These are phyloP conservation scores for Magnolia officinalis DNA, from an alignment of 164 flowering plant species.

Conservation along the genomic window DNA sequence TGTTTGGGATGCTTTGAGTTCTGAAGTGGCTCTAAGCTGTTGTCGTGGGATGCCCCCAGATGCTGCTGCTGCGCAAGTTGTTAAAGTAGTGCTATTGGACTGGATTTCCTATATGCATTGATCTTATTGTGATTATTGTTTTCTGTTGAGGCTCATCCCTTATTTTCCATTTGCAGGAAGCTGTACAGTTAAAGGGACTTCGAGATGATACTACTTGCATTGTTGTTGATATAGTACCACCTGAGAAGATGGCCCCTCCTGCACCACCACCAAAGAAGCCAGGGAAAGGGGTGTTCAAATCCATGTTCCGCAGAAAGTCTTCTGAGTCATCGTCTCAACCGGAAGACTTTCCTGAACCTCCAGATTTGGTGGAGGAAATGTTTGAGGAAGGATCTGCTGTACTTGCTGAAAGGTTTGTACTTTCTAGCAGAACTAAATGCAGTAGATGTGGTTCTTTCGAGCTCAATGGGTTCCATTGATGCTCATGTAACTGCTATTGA, in stretches of 20 bases:
- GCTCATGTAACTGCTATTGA: neutral
- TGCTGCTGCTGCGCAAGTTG: conserved; percentile 85
- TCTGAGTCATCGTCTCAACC: conserved; percentile 50
- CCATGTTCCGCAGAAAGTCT: conserved; percentile 69
- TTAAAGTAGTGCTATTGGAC: conserved; percentile 47
- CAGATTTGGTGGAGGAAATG: conserved; percentile 82
- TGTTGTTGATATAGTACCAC: conserved; percentile 72
- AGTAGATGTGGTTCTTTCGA: neutral
- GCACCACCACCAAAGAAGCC: conserved; percentile 68
- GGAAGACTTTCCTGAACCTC: conserved; percentile 55
- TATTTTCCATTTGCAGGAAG: conserved; percentile 54
- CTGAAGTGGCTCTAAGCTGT: conserved; percentile 71
- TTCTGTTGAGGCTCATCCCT: conserved; percentile 2
- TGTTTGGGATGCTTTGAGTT: conserved; percentile 93
- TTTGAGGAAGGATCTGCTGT: conserved; percentile 94
- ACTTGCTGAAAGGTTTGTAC: conserved; percentile 85
- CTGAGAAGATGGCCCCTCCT: conserved; percentile 57
- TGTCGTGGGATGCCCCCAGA: conserved; percentile 83
- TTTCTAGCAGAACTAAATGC: neutral
- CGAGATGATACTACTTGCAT: conserved; percentile 98
- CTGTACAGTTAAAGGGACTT: conserved; percentile 71
- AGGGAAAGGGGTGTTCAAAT: conserved; percentile 75
- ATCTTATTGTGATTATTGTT: neutral
- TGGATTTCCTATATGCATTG: conserved; percentile 1
- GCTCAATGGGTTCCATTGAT: neutral